Evolutionary conservation across 2,329 filamentous ascomycete genomes (phyloP).

Genomic region (Ophiostoma himal-ulmi): DNA sequence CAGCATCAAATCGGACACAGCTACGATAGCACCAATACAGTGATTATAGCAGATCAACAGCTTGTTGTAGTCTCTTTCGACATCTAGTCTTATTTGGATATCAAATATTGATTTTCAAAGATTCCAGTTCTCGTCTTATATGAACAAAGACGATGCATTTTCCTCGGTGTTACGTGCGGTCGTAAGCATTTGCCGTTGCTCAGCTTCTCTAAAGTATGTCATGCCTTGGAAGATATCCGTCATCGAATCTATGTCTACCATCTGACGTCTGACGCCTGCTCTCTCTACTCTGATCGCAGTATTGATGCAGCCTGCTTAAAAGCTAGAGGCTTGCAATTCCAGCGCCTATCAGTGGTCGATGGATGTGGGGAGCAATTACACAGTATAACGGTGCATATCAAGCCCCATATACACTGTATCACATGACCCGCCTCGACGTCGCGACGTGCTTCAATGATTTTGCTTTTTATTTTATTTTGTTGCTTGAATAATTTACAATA

Average conservation of each 20-base stretch:
- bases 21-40: neutral
- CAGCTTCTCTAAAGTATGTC: neutral
- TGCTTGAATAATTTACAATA: neutral
- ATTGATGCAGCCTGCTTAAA: neutral
- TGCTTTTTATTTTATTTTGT: neutral
- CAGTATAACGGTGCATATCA: neutral
- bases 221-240: neutral
- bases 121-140: neutral
- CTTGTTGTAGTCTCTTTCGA: neutral
- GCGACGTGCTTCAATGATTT: no score
- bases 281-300: neutral
- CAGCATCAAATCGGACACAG: neutral
- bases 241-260: neutral
- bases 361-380: neutral
- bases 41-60: neutral
- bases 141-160: neutral
- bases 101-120: neutral
- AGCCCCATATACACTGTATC: neutral
- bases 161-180: neutral
- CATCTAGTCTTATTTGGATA: neutral
- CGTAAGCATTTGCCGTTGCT: neutral
- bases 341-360: slow-evolving; percentile 5
- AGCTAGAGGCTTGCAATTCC: slow-evolving; percentile 8
- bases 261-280: neutral
- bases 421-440: neutral